Evolutionary conservation across 2,329 filamentous ascomycete genomes (phyloP).

Genomic region (Cladosporium sp.): DNA sequence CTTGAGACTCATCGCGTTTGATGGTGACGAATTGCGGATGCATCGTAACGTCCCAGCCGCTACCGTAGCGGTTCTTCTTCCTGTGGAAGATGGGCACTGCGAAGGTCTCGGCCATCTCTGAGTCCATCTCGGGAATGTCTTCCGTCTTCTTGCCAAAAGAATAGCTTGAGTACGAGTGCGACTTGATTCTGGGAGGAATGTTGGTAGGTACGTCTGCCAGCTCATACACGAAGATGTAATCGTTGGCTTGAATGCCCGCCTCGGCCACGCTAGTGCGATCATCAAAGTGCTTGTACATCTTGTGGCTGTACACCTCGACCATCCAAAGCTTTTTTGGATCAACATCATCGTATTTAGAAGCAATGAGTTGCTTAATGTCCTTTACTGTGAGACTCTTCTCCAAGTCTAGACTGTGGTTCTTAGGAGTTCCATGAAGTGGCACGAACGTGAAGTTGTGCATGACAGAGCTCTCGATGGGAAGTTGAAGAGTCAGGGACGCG

Average conservation of each 20-base stretch:
- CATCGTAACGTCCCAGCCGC: constrained; percentile 23
- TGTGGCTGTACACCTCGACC: constrained; percentile 75
- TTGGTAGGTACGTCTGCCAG: constrained; percentile 77
- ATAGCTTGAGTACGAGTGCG: constrained; percentile 44
- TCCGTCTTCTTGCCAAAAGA: constrained; percentile 35
- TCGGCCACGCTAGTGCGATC: constrained; percentile 67
- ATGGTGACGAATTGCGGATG: constrained; percentile 65
- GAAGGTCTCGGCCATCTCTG: constrained; percentile 60
- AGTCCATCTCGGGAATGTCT: constrained; percentile 52
- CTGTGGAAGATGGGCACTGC: constrained; percentile 70
- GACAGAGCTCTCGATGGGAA: constrained; percentile 85
- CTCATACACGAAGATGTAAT: constrained; percentile 70
- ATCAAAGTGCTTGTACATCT: constrained; percentile 82
- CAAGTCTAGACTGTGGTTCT: constrained; percentile 72
- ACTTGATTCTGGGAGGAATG: constrained; percentile 54
- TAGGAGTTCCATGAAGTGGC: constrained; percentile 66
- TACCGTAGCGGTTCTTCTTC: constrained; percentile 25
- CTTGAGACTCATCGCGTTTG: constrained; percentile 64
- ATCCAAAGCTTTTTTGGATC: constrained; percentile 63
- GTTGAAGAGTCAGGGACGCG: constrained; percentile 85
- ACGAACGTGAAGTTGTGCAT: constrained; percentile 69
- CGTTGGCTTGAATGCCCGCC: constrained; percentile 57
- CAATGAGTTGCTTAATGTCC: constrained; percentile 60
- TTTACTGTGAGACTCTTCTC: constrained; percentile 70
- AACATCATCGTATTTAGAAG: constrained; percentile 50